These are phyloP conservation scores for Pythium dissimile DNA, from an alignment of 352 stramenopile genomes.

Conservation along the genomic window DNA sequence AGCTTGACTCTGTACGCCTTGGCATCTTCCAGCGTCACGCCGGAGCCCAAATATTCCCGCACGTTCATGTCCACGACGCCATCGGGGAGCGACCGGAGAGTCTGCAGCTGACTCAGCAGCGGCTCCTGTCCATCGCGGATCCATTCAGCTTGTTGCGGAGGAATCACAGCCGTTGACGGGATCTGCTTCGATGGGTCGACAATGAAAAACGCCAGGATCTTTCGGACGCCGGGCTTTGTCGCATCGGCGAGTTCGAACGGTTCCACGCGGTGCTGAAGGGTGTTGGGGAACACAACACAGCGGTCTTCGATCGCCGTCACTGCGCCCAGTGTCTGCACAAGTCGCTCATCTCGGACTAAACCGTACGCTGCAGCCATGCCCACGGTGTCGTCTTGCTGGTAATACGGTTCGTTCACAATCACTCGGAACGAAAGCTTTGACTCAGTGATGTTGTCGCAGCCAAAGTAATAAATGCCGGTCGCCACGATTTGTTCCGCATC, in stretches of 20 bases:
- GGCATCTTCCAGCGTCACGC: conserved; percentile 25
- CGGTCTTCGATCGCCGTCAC: conserved; percentile 14
- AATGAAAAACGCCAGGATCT: conserved; percentile 43
- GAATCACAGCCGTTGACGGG: conserved; percentile 25
- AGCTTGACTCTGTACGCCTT: conserved; percentile 18
- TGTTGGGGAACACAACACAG: conserved; percentile 31
- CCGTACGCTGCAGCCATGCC: conserved; percentile 18
- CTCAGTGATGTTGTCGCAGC: conserved; percentile 32
- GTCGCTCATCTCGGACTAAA: background rate
- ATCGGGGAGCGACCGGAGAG: conserved; percentile 1
- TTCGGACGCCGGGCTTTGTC: conserved; percentile 22
- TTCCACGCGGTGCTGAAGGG: conserved; percentile 26
- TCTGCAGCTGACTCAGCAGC: background rate
- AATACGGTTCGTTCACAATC: conserved; percentile 16
- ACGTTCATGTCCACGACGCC: conserved; percentile 7
- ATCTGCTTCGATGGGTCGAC: conserved; percentile 29
- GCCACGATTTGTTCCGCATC: conserved; percentile 31
- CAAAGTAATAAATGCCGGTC: conserved; percentile 36
- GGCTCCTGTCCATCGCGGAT: background rate
- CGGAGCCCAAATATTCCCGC: conserved; percentile 1
- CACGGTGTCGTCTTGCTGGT: conserved; percentile 15
- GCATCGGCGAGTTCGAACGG: conserved; percentile 25
- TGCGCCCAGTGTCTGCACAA: conserved; percentile 14
- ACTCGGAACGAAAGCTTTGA: conserved; percentile 28
- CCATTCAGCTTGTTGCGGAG: conserved; percentile 30